phyloP scores from a whole-genome alignment of 2,329 filamentous ascomycete genomes.

The Paraconiothyrium sp. region DNA sequence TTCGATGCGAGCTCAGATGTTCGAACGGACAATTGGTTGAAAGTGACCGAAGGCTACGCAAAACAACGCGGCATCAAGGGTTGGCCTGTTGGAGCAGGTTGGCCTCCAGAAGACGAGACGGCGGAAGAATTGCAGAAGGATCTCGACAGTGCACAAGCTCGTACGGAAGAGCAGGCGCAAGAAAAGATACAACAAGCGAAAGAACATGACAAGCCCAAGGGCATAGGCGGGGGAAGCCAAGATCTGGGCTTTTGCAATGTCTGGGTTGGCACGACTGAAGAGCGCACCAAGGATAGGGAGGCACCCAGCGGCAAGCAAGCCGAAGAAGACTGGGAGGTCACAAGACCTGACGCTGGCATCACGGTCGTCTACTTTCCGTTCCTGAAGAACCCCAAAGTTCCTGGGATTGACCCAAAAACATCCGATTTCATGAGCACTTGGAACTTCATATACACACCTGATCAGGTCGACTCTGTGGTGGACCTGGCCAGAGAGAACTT shows the following conservation, averaged over 20 bases:
- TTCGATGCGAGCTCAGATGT: conserved; percentile 97
- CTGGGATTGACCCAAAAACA: conserved; percentile 81
- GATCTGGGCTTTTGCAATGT: conserved; percentile 89
- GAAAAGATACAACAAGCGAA: conserved; percentile 70
- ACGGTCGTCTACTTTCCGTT: conserved; percentile 92
- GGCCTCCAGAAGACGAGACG: conserved; percentile 74
- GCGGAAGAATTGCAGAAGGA: conserved; percentile 69
- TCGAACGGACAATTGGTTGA: conserved; percentile 94
- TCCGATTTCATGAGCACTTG: conserved; percentile 93
- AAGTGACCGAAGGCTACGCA: conserved; percentile 91
- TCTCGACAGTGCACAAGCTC: conserved; percentile 73
- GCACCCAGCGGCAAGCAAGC: conserved; percentile 64
- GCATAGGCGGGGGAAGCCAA: conserved; percentile 45
- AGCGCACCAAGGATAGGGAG: conserved; percentile 68
- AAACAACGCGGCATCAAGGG: conserved; percentile 89
- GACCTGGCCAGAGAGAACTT: conserved; percentile 87
- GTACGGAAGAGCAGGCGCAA: conserved; percentile 68
- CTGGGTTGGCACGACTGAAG: conserved; percentile 88
- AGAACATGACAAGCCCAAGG: conserved; percentile 30
- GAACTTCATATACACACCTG: conserved; percentile 96
- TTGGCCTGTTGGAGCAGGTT: conserved; percentile 94
- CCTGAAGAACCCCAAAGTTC: conserved; percentile 80
- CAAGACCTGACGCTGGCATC: conserved; percentile 82
- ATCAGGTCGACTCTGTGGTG: conserved; percentile 88
- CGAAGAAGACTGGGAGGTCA: conserved; percentile 72